A percentile compares a stretch with the other conserved stretches of the same genome.
phyloP scores from a whole-genome alignment of 2,329 filamentous ascomycete species.

The Aspergillus fumigatus region DNA sequence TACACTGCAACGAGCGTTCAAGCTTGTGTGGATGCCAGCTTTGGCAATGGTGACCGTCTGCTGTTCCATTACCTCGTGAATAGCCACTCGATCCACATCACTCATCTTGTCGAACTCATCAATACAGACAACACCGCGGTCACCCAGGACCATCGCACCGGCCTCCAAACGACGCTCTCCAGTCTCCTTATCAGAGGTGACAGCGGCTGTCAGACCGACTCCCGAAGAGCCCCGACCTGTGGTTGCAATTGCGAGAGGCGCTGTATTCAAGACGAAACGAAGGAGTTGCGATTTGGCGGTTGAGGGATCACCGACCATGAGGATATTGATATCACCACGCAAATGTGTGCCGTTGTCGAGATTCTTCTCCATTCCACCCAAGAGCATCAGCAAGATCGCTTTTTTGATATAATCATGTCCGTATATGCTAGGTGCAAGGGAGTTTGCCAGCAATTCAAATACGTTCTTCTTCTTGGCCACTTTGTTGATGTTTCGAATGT shows the following conservation, averaged over 20 bases:
- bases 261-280: constrained; percentile 94
- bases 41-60: constrained; percentile 99
- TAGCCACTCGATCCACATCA: constrained; percentile 93
- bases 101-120: constrained; percentile 99
- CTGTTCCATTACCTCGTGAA: constrained; percentile 99
- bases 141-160: constrained; percentile 96
- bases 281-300: constrained; percentile 98
- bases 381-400: constrained; percentile 88
- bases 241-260: constrained; percentile 91
- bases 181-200: constrained; percentile 95
- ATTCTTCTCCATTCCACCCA: constrained; percentile 98
- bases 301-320: constrained; percentile 98
- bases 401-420: constrained; percentile 98
- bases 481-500: constrained; percentile 98
- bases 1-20: constrained; percentile 95
- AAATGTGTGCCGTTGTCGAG: constrained; percentile 96
- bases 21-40: constrained; percentile 93
- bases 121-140: constrained; percentile 96
- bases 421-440: constrained; percentile 91
- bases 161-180: constrained; percentile 92
- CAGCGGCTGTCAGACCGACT: constrained; percentile 93
- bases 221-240: constrained; percentile 95
- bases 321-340: constrained; percentile 96
- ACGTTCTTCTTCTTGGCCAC: constrained; percentile 90
- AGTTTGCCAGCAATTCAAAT: constrained; percentile 89